Evolutionary conservation across 202 grass and related monocot species (phyloP).

Genomic region (Thinopyrum obtusiflorum): DNA sequence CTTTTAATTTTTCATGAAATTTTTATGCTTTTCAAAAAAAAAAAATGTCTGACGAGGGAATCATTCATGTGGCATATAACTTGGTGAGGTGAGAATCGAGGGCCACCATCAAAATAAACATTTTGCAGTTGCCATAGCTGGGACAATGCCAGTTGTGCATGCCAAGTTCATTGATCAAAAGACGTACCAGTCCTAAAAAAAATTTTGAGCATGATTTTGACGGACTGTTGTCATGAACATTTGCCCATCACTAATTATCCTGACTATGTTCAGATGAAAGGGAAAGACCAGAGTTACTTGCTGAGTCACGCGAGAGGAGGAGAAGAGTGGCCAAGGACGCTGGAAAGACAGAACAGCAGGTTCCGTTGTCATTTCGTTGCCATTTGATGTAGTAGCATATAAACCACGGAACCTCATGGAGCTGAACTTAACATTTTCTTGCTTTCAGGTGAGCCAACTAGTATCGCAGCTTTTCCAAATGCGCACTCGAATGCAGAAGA

Average conservation of each 20-base stretch:
- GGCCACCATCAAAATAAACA: background rate
- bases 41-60: background rate
- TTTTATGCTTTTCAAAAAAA: background rate
- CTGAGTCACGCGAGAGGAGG: conserved; percentile 83
- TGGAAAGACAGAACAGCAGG: conserved; percentile 92
- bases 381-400: background rate
- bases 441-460: conserved; percentile 76
- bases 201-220: background rate
- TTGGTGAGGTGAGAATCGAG: background rate
- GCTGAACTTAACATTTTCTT: background rate
- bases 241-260: background rate
- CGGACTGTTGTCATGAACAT: background rate
- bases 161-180: background rate
- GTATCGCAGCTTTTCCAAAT: conserved; percentile 85
- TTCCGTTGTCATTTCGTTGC: conserved; percentile 25
- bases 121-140: background rate
- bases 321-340: conserved; percentile 79
- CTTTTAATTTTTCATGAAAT: background rate
- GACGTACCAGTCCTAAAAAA: background rate
- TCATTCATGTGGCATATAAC: background rate
- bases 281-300: conserved; percentile 78
- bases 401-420: background rate
- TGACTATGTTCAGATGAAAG: conserved; percentile 68
- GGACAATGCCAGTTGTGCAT: background rate
- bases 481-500: conserved; percentile 91